Evolutionary conservation across 2,329 filamentous ascomycete genomes (phyloP), one percentile per base, ranked within the genome.

Genomic region (Colletotrichum eleusines): DNA sequence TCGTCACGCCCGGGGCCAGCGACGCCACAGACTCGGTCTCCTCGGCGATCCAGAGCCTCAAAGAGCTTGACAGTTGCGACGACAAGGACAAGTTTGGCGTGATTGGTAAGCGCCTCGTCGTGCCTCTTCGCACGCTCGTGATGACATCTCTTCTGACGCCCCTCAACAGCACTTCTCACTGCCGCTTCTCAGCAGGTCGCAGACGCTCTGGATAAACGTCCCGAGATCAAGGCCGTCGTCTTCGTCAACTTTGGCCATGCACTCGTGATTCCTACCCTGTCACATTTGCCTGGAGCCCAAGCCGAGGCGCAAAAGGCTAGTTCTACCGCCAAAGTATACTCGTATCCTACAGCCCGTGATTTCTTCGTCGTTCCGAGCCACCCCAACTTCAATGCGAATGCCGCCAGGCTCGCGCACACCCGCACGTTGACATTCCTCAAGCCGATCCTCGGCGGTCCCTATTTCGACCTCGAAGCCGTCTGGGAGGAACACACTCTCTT

Each of bases 401-500:
- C 85, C 0, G 91, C 90, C 40, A 83, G 86, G 0, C 82, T 93
- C 0, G 85, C 90, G 0, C 92, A 94, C 76, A 92, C 91, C 0
- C 86, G 92, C 1, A 90, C 84, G 64, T 80, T 94, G 2, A 81
- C 84, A 0, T 92, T 93, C 73, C 76, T 94, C 9, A 94, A 93
- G 75, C 85, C 85, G 6, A 80, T 86, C 1, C 80, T 92, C 3
- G 81, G 82, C 0, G 92, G 92, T 0, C 92, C 92, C 0, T 87
- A 85, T 72, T 94, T 94, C 75, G 91, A 94, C 74, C 86, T 95
- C 11, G 93, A 95, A 76, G 85, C 86, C 1, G 90, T 94, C 59
- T 95, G 92, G 92, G 91, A 94, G 9, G 91, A 94, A 78, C 92
- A 95, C 77, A 92, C 90, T 0, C 85, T 86, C 53, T 91, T 87